Evolutionary conservation across 768 basidiomycete species (phyloP).

Genomic region (Ephemerocybe angulata): DNA sequence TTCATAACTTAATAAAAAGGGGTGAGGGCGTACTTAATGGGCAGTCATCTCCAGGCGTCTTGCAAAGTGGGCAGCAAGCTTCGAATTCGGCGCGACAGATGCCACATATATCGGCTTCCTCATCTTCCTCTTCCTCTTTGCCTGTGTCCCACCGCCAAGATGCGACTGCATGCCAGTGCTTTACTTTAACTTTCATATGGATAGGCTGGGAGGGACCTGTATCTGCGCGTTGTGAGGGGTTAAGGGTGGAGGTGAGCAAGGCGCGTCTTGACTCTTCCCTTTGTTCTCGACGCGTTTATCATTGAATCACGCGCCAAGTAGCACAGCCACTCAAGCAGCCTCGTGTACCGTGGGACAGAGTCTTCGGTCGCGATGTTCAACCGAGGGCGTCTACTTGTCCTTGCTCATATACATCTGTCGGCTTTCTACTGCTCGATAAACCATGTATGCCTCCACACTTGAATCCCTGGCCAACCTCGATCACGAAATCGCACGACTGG

Average conservation of each 20-base stretch:
- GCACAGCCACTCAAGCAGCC: no score
- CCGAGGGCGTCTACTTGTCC: background rate
- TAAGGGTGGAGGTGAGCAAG: no score
- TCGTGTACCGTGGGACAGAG: background rate
- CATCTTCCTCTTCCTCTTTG: conserved; percentile 34
- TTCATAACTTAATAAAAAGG: no score
- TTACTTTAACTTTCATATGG: conserved; percentile 76
- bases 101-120: conserved; percentile 67
- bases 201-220: background rate
- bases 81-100: conserved; percentile 92
- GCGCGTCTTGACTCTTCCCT: no score
- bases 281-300: no score
- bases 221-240: no score
- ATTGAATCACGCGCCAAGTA: no score
- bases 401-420: no score
- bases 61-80: conserved; percentile 93
- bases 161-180: conserved; percentile 85
- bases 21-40: no score
- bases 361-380: background rate
- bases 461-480: no score
- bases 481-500: background rate
- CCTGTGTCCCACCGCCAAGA: conserved; percentile 84
- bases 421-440: no score
- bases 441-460: no score
- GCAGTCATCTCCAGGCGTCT: conserved; percentile 94